Evolutionary conservation across 2,329 filamentous ascomycete genomes (phyloP), one percentile per base, ranked within the genome.

Genomic region (Verticillium albo-atrum): DNA sequence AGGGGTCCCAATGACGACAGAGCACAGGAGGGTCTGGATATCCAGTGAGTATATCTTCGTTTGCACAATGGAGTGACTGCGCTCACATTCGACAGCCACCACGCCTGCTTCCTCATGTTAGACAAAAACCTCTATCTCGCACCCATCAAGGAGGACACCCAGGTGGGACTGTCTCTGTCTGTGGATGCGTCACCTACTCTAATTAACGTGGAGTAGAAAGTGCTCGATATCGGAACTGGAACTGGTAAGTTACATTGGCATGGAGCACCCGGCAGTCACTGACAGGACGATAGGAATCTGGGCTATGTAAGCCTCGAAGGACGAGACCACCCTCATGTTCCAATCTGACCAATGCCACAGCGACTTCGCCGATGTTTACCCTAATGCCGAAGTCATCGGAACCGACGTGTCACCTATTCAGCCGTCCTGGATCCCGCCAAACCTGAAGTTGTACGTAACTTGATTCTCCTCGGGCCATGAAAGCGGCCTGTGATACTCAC

Each of bases 341-440:
- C 28, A 23, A n/a, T 20, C 10, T 9, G 26, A 12, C 54, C 42
- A 7, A 55, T 20, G 9, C 23, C 25, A 17, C 32, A 55, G 54
- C 14, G 75, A 78, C 61, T 65, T 85, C 74, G 83, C 80, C 15
- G 82, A 85, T 66, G 65, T 74, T 34, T 81, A 76, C 64, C 82
- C 81, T 5, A 69, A 75, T 34, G 84, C 81, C 66, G 82, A 85
- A 63, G 81, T 86, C 0, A 75, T 77, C 27, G 83, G 82, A 35
- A 82, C 80, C 2, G 83, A 86, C 64, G 75, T 86, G 10, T 82
- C 79, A 3, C 81, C 82, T 1, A 82, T 84, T 15, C 83, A 86
- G 65, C 82, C 82, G 1, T 71, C 70, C 32, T 81, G 81, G 72
- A 78, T 87, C 1, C 71, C 72, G 23, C 54, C 54, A 3, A 56